Conservation (phyloP, 2,329 filamentous ascomycete species). For the Mycogone perniciosa region DNA sequence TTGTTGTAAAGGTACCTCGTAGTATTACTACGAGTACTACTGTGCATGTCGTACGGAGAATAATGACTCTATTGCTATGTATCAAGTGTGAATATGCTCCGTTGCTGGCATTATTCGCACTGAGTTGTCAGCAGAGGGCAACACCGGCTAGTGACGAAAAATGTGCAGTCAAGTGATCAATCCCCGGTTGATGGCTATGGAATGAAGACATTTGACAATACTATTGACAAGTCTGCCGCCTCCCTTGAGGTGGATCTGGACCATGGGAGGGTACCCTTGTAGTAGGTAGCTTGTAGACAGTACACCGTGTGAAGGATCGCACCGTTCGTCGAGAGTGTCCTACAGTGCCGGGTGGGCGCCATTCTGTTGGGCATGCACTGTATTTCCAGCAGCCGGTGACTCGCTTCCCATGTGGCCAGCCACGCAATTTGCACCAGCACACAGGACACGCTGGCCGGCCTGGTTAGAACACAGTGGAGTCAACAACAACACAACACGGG, state of each 20-base stretch:
- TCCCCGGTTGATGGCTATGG: constrained; percentile 5
- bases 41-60: too few relatives aligned
- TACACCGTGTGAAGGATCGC: not conserved
- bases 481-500: too few relatives aligned
- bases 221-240: too few relatives aligned
- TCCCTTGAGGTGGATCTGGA: not conserved
- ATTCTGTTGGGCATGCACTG: not conserved
- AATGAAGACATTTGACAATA: not conserved
- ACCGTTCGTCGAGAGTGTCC: not conserved
- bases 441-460: not conserved
- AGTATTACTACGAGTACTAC: too few relatives aligned
- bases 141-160: constrained; percentile 5
- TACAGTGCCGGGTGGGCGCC: not conserved
- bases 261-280: not conserved
- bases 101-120: constrained; percentile 1
- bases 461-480: not conserved
- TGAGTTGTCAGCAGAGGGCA: constrained; percentile 7
- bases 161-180: constrained; percentile 13
- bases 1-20: not conserved
- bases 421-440: constrained; percentile 12
- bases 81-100: not conserved
- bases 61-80: not conserved
- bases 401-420: constrained; percentile 8
- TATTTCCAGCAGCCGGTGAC: constrained; percentile 1
- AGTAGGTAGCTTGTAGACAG: too few relatives aligned